Percentiles rank a stretch among this genome's conserved stretches.
Conservation (phyloP, 768 basidiomycete species). For the Piloderma croceum region DNA sequence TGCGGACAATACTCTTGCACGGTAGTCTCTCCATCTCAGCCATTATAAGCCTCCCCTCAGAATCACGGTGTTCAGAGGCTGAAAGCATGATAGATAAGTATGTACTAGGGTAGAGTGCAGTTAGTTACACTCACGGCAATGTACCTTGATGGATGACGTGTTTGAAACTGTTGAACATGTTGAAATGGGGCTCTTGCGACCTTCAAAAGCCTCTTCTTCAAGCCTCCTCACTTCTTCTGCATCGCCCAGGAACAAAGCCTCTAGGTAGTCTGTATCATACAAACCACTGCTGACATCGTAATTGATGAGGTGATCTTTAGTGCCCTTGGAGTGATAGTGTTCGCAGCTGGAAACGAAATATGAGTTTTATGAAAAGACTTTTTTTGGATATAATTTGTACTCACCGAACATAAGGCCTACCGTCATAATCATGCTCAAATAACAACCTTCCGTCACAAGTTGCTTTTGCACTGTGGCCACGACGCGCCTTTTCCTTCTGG, state of each 20-base stretch:
- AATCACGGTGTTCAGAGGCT: constrained; percentile 13
- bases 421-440: too few species aligned
- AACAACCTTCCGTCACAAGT: too few species aligned
- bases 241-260: constrained; percentile 17
- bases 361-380: background rate
- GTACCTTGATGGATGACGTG: constrained; percentile 7
- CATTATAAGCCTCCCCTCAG: constrained; percentile 4
- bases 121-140: constrained; percentile 14
- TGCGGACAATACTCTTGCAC: constrained; percentile 5
- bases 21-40: constrained; percentile 4
- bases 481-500: too few species aligned
- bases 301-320: constrained; percentile 4
- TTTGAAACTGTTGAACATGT: constrained; percentile 17
- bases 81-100: background rate
- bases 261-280: constrained; percentile 17
- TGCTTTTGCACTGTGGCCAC: too few species aligned
- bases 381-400: too few species aligned
- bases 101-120: background rate
- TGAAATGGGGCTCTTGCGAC: constrained; percentile 11
- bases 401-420: too few species aligned
- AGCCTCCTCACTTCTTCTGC: constrained; percentile 17
- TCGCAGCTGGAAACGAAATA: constrained; percentile 1
- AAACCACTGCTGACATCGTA: constrained; percentile 8
- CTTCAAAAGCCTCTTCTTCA: constrained; percentile 10
- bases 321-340: constrained; percentile 1